phyloP scores from a whole-genome alignment of 805 yeast species.

The Candida ulmi region DNA sequence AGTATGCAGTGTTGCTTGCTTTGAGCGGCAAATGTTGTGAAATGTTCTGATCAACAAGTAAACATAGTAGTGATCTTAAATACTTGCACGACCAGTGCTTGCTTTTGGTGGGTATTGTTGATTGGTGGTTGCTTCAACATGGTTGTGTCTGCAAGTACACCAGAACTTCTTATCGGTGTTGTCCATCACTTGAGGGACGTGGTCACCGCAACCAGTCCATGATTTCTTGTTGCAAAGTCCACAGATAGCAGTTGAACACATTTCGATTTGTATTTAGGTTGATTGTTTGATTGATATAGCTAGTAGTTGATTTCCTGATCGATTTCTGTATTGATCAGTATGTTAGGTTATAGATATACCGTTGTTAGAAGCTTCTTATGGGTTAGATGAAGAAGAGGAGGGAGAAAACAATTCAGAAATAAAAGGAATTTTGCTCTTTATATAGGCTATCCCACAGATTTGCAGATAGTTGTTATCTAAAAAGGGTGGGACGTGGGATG shows the following conservation, averaged over 20 bases:
- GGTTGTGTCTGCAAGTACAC: constrained; percentile 42
- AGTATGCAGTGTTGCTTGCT: no score
- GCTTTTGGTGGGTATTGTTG: constrained; percentile 54
- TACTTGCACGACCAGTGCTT: constrained; percentile 51
- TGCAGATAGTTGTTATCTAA: neutral
- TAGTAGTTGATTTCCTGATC: no score
- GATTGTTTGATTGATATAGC: no score
- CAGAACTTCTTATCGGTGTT: constrained; percentile 36
- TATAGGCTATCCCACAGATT: no score
- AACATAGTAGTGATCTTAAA: no score
- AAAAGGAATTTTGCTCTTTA: no score
- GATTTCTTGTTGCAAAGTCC: constrained; percentile 39
- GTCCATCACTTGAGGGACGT: constrained; percentile 50
- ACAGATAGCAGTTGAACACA: constrained; percentile 23
- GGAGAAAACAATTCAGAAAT: no score
- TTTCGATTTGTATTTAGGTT: no score
- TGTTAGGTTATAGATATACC: no score
- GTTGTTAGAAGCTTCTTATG: neutral
- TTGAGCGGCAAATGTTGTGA: no score
- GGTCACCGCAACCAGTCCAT: constrained; percentile 64
- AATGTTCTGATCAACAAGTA: no score
- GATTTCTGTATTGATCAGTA: no score
- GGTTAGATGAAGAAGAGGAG: neutral
- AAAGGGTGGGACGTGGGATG: neutral
- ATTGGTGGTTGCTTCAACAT: constrained; percentile 29